phyloP scores from a whole-genome alignment of 495 filamentous ascomycete genomes.

The Aspergillus indologenus region DNA sequence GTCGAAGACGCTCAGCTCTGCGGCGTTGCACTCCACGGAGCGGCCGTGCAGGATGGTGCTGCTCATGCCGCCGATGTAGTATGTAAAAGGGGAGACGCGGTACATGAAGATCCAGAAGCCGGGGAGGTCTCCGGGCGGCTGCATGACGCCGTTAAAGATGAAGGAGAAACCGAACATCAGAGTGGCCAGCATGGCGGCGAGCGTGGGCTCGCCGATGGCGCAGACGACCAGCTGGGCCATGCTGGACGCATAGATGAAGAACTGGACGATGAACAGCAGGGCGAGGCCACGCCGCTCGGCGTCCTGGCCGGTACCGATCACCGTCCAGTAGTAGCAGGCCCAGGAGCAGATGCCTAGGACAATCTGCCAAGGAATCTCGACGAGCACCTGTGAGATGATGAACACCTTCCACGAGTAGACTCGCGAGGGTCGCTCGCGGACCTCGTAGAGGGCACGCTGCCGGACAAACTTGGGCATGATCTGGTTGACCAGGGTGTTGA shows the following conservation, averaged over 20 bases:
- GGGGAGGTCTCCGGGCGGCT: slow-evolving; percentile 53
- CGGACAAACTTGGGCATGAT: slow-evolving; percentile 51
- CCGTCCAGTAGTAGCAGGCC: slow-evolving; percentile 49
- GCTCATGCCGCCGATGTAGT: slow-evolving; percentile 49
- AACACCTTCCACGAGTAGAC: slow-evolving; percentile 55
- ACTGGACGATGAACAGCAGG: slow-evolving; percentile 48
- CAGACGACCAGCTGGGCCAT: slow-evolving; percentile 56
- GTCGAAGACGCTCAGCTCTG: slow-evolving; percentile 52
- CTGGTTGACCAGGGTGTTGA: slow-evolving; percentile 62
- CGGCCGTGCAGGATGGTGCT: slow-evolving; percentile 40
- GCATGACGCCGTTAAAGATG: slow-evolving; percentile 58
- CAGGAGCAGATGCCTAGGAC: slow-evolving; percentile 42
- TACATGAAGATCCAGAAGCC: slow-evolving; percentile 80
- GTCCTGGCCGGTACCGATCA: slow-evolving; percentile 34
- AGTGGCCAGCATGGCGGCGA: slow-evolving; percentile 52
- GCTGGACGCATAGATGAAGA: slow-evolving; percentile 41
- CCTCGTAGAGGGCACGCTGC: slow-evolving; percentile 48
- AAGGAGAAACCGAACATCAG: slow-evolving; percentile 54
- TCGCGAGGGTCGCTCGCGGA: slow-evolving; percentile 47
- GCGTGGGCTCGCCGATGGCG: slow-evolving; percentile 49
- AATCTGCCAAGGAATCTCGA: slow-evolving; percentile 50
- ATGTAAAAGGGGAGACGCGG: slow-evolving; percentile 64
- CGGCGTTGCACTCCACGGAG: slow-evolving; percentile 46
- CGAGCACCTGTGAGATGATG: slow-evolving; percentile 45
- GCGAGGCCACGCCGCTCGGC: slow-evolving; percentile 48